These are phyloP conservation scores for Mrakia frigida DNA, from an alignment of 768 basidiomycete species.

Conservation along the genomic window DNA sequence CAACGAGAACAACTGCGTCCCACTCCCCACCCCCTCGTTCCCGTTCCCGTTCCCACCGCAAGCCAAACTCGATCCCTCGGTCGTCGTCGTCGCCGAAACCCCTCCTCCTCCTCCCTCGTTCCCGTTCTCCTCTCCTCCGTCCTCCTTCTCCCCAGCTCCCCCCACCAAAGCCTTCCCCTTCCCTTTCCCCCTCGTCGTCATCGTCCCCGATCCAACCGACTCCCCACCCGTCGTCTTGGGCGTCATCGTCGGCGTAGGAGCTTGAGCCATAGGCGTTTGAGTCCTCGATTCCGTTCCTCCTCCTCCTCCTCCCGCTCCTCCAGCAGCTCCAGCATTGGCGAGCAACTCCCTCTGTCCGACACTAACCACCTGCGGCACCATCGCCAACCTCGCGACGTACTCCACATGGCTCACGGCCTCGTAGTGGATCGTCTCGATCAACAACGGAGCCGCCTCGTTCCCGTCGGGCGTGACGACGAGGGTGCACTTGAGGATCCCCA, in stretches of 20 bases:
- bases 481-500: constrained; percentile 23
- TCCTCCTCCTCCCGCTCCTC: neutral
- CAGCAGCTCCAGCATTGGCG: too few relatives aligned
- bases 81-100: neutral
- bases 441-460: neutral
- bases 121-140: neutral
- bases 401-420: constrained; percentile 18
- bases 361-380: neutral
- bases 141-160: neutral
- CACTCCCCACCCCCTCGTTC: neutral
- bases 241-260: constrained; percentile 30
- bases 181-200: neutral
- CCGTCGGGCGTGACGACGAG: constrained; percentile 20
- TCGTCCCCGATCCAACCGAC: neutral
- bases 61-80: neutral
- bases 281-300: neutral
- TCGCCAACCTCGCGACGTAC: constrained; percentile 22
- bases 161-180: constrained; percentile 15
- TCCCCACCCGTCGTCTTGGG: constrained; percentile 8
- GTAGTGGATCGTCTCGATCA: constrained; percentile 25
- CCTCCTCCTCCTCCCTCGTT: constrained; percentile 10
- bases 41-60: neutral
- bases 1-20: constrained; percentile 12
- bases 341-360: neutral
- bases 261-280: constrained; percentile 18